Evolutionary conservation across 495 filamentous ascomycete genomes (phyloP), one percentile per base, ranked within the genome.

Genomic region (Penicillium ucsense): DNA sequence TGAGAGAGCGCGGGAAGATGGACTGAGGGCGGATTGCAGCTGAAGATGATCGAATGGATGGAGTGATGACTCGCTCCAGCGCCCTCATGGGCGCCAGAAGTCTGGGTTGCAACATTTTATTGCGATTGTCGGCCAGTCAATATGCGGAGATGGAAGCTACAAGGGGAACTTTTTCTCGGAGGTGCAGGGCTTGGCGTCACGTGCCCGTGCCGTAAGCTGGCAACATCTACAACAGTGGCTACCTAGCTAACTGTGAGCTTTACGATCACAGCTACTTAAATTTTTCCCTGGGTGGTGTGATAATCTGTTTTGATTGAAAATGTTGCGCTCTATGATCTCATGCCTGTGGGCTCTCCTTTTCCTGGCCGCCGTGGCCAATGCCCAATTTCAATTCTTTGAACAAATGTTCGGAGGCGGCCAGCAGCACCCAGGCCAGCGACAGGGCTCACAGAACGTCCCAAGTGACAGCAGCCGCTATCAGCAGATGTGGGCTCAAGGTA

Each of bases 381-480:
- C 82, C 9, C 89, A 94, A 68, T 95, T 95, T 70, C 78, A 82
- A 61, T 88, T 89, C 76, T 89, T 89, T 71, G 89, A 95, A 55
- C 86, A 94, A 51, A 85, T 88, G 82, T 88, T 88, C 61, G 69
- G 73, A 48, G 75, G 75, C 61, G 59, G 65, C 42, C 70, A 72
- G 38, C 65, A 79, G 38, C 76, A 78, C 40, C 77, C 82, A 43
- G 78, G 81, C 38, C 81, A 81, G 27, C 77, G 79, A 5, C 77
- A 78, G 29, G 76, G 80, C 51, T 70, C 76, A 7, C 85, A 90
- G 55, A 89, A 95, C 58, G 82, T 79, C 7, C 74, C 85, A 8
- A 89, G 84, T 60, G 88, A 94, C 64, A 83, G 85, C 8, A 64
- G 66, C 8, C 81, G 82, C 62, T 95, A 94, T 66, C 85, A 82